phyloP scores from a whole-genome alignment of 73 alveolate species.

The Tetrahymena borealis region DNA sequence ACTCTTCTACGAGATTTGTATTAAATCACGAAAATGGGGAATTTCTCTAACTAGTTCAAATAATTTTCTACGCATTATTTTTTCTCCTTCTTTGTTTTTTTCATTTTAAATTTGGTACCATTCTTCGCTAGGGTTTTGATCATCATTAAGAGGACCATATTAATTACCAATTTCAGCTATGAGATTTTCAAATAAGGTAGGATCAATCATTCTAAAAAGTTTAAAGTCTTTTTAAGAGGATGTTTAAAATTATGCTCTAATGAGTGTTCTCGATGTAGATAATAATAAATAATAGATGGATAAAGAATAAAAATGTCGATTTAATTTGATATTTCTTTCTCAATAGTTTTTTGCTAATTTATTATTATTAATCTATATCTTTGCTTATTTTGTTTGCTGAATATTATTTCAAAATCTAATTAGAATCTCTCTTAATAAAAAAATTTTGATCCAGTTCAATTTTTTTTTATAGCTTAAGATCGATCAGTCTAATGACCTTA shows the following conservation, averaged over 20 bases:
- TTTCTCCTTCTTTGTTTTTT: neutral
- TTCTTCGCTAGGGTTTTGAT: neutral
- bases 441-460: neutral
- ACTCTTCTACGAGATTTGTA: neutral
- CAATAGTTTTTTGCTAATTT: neutral
- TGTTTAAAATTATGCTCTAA: neutral
- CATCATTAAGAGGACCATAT: neutral
- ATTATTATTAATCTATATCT: neutral
- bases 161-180: neutral
- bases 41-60: neutral
- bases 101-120: neutral
- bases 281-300: no score
- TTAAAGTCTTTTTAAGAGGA: neutral
- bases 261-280: neutral
- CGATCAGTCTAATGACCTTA: neutral
- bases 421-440: neutral
- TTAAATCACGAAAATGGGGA: neutral
- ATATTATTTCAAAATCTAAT: neutral
- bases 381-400: neutral
- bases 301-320: no score
- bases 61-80: neutral
- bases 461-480: neutral
- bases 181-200: neutral
- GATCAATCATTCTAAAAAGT: neutral
- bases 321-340: neutral